A percentile compares a stretch with the other conserved stretches of the same genome.
Evolutionary conservation across 768 basidiomycete species (phyloP).

Genomic region (Glaciozyma martinii): DNA sequence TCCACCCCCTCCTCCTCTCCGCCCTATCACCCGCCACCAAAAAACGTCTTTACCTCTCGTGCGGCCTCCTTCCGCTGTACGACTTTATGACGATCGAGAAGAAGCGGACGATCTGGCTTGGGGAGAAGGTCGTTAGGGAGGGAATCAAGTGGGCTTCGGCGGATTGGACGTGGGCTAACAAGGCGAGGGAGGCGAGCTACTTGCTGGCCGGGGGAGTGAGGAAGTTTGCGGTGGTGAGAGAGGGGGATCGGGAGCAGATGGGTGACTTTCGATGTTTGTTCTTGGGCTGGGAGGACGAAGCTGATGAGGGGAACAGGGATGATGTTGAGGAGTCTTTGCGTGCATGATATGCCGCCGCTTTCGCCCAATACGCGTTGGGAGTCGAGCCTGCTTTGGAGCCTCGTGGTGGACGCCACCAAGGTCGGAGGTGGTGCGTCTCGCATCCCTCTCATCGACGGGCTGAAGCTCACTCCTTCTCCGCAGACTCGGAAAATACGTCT

Average conservation of each 20-base stretch:
- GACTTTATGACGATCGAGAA: conserved; percentile 57
- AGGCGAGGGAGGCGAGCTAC: conserved; percentile 15
- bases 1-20: conserved; percentile 3
- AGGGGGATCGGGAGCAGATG: conserved; percentile 14
- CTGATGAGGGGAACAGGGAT: conserved; percentile 68
- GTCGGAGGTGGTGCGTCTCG: conserved; percentile 40
- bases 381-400: conserved; percentile 21
- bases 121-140: conserved; percentile 67
- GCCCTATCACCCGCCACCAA: conserved; percentile 40
- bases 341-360: conserved; percentile 43
- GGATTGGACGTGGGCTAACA: background rate
- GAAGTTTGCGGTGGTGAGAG: conserved; percentile 27
- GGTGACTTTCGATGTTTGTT: conserved; percentile 1
- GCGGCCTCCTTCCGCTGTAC: conserved; percentile 63
- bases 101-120: conserved; percentile 51
- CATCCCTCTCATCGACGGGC: conserved; percentile 45
- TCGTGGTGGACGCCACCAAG: conserved; percentile 22
- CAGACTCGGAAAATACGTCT: conserved; percentile 41
- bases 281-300: conserved; percentile 7
- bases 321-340: conserved; percentile 51
- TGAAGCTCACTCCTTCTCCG: conserved; percentile 12
- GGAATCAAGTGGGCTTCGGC: conserved; percentile 52
- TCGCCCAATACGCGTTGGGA: conserved; percentile 39
- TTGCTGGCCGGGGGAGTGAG: conserved; percentile 27
- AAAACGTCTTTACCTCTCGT: conserved; percentile 67